phyloP scores from a whole-genome alignment of 2,329 filamentous ascomycete species.

The Fusarium neocosmosporiellum region DNA sequence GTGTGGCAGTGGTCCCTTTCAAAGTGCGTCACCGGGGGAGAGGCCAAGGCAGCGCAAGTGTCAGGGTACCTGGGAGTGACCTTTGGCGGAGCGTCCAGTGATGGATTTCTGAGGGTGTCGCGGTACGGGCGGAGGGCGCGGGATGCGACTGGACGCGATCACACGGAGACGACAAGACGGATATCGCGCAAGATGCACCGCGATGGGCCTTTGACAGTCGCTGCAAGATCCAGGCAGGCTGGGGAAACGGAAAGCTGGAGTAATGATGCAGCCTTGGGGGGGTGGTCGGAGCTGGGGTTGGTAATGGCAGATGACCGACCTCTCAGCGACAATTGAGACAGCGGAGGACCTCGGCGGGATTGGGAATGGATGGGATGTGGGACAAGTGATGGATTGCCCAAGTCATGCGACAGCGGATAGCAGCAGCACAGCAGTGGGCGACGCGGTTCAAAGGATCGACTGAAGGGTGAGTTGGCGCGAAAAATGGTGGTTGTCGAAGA shows the following conservation, averaged over 20 bases:
- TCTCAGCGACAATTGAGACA: constrained; percentile 32
- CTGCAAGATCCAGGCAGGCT: constrained; percentile 7
- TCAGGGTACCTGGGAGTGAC: not conserved
- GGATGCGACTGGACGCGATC: constrained; percentile 16
- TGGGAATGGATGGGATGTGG: constrained; percentile 30
- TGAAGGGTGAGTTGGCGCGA: constrained; percentile 28
- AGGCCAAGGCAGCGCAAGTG: constrained; percentile 11
- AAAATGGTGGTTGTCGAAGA: constrained; percentile 7
- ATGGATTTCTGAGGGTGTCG: constrained; percentile 23
- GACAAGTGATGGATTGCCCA: constrained; percentile 20
- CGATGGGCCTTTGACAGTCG: constrained; percentile 5
- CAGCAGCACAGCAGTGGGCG: constrained; percentile 15
- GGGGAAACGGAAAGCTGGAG: constrained; percentile 31
- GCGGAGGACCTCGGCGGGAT: constrained; percentile 17
- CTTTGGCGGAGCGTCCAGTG: constrained; percentile 13
- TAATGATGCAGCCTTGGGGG: constrained; percentile 20
- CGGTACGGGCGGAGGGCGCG: constrained; percentile 33
- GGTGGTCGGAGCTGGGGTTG: constrained; percentile 26
- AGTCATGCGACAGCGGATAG: constrained; percentile 34
- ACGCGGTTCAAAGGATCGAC: constrained; percentile 36
- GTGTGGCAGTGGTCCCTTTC: constrained; percentile 21
- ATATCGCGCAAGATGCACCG: not conserved
- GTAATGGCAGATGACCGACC: constrained; percentile 37
- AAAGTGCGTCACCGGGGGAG: constrained; percentile 34
- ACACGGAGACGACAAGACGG: constrained; percentile 5